A percentile compares a stretch with the other conserved stretches of the same genome.
Conservation (phyloP, 768 basidiomycete species). For the Panaeolus papilionaceus region DNA sequence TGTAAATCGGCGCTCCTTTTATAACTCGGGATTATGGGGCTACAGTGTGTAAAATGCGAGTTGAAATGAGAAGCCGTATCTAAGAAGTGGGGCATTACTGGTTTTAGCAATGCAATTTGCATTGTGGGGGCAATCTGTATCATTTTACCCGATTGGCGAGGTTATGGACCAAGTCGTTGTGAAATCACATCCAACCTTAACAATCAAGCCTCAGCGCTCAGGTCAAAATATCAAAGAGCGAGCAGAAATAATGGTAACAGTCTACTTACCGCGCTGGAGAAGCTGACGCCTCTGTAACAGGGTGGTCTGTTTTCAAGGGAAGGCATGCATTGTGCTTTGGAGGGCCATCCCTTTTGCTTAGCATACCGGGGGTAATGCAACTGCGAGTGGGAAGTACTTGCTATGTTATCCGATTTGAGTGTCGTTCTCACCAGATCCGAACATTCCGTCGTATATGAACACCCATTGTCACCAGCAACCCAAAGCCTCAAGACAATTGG, state of each 20-base stretch:
- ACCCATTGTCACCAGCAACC: background rate
- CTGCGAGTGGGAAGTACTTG: background rate
- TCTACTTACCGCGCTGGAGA: background rate
- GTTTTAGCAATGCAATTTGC: slow-evolving; percentile 6
- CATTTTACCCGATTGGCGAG: background rate
- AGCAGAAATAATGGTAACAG: background rate
- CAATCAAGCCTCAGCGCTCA: background rate
- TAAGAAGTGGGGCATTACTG: background rate
- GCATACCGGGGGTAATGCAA: background rate
- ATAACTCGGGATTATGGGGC: background rate
- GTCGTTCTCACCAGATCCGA: slow-evolving; percentile 8
- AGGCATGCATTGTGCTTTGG: background rate
- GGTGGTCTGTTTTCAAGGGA: background rate
- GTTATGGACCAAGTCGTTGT: background rate
- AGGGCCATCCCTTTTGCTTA: background rate
- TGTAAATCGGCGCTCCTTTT: background rate
- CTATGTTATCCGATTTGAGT: background rate
- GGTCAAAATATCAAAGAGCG: background rate
- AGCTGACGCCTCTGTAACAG: background rate
- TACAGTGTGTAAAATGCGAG: background rate
- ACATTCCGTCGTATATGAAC: background rate
- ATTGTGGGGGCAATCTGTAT: background rate
- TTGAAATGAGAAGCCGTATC: background rate
- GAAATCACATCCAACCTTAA: background rate
- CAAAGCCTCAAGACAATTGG: background rate